These are phyloP conservation scores for Lepidium aucheri DNA, from an alignment of 345 rosid species.

Conservation along the genomic window DNA sequence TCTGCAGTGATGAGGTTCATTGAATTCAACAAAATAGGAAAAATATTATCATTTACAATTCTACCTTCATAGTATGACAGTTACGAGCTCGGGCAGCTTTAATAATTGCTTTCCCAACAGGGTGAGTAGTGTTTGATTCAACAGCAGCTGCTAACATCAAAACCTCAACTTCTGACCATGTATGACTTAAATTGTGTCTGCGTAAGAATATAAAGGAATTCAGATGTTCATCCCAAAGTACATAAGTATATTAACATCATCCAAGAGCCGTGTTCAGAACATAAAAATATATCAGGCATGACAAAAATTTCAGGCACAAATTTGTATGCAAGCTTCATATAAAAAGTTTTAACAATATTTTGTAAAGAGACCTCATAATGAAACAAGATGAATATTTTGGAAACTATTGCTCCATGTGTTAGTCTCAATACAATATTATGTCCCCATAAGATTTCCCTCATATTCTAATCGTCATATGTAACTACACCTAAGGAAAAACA, in stretches of 20 bases:
- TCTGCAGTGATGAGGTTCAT: conserved; percentile 34
- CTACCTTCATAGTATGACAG: conserved; percentile 49
- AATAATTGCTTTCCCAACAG: conserved; percentile 89
- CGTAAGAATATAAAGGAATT: conserved; percentile 16
- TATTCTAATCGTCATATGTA: background rate
- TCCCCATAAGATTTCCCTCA: background rate
- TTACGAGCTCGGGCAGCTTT: conserved; percentile 63
- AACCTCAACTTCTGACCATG: conserved; percentile 63
- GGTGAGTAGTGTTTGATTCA: conserved; percentile 87
- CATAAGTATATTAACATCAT: background rate
- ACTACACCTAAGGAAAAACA: background rate
- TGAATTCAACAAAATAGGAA: background rate
- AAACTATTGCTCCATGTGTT: background rate
- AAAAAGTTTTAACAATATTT: background rate
- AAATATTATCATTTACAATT: background rate
- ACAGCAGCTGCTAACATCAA: conserved; percentile 85
- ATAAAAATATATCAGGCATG: background rate
- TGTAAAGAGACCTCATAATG: background rate
- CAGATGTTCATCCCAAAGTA: conserved; percentile 1
- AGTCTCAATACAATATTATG: background rate
- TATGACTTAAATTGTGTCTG: conserved; percentile 37
- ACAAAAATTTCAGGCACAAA: background rate
- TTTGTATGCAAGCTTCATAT: background rate
- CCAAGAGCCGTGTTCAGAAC: background rate
- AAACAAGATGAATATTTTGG: background rate